A percentile compares a stretch with the other conserved stretches of the same genome.
These are phyloP conservation scores for Chaetomium sp. DNA, from an alignment of 2,329 filamentous ascomycete species.

Conservation along the genomic window DNA sequence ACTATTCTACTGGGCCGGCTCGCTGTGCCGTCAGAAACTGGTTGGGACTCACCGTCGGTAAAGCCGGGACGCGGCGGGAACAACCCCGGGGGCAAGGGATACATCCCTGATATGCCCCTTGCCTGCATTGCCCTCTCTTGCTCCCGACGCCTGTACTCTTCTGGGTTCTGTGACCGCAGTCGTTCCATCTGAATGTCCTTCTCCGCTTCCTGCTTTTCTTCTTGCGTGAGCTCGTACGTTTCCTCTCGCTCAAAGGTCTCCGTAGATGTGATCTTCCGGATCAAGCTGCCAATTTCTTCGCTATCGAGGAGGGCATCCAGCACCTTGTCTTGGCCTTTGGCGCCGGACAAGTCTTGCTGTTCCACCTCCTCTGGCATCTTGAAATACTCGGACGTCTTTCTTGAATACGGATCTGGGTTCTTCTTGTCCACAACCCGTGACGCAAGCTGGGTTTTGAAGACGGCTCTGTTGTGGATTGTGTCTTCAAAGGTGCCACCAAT, in stretches of 20 bases:
- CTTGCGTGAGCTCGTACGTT: conserved; percentile 52
- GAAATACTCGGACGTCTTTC: conserved; percentile 52
- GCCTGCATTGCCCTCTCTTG: conserved; percentile 2
- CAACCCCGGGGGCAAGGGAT: neutral
- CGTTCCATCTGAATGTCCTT: conserved; percentile 27
- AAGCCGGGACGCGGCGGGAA: neutral
- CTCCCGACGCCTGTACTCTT: conserved; percentile 16
- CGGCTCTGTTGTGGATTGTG: conserved; percentile 61
- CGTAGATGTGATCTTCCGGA: conserved; percentile 56
- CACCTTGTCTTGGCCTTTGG: conserved; percentile 57
- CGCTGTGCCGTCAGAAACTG: neutral
- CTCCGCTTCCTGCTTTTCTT: conserved; percentile 53
- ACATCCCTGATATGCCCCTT: neutral
- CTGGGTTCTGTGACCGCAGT: conserved; percentile 20
- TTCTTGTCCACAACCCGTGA: conserved; percentile 78
- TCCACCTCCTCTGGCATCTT: conserved; percentile 47
- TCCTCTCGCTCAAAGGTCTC: conserved; percentile 70
- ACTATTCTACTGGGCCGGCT: conserved; percentile 5
- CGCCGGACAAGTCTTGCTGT: conserved; percentile 28
- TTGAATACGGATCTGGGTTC: conserved; percentile 62
- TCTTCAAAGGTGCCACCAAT: conserved; percentile 75
- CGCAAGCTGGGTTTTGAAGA: conserved; percentile 79
- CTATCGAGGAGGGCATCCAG: conserved; percentile 43
- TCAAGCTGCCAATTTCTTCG: conserved; percentile 31
- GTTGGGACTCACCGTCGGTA: conserved; percentile 15